These are phyloP conservation scores for Hypoxylon rubiginosum DNA, from an alignment of 2,329 filamentous ascomycete genomes.

Conservation along the genomic window DNA sequence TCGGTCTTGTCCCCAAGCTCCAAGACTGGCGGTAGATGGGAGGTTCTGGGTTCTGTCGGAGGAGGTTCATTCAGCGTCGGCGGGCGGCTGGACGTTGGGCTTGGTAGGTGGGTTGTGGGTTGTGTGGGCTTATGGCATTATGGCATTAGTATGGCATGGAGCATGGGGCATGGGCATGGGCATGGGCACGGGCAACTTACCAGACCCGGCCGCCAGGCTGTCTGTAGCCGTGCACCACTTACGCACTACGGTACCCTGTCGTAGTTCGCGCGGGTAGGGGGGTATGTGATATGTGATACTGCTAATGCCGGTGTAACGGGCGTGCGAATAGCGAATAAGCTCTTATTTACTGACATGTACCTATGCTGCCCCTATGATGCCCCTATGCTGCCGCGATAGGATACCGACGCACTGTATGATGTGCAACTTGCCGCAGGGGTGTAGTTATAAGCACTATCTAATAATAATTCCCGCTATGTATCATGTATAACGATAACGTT, in stretches of 20 bases:
- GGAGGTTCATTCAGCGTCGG: slow-evolving; percentile 40
- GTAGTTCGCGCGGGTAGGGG: slow-evolving; percentile 34
- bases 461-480: slow-evolving; percentile 17
- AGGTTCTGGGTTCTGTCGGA: slow-evolving; percentile 23
- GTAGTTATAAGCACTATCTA: slow-evolving; percentile 19
- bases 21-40: not conserved
- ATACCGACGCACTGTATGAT: slow-evolving; percentile 25
- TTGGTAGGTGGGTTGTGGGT: slow-evolving; percentile 38
- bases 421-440: slow-evolving; percentile 35
- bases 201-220: slow-evolving; percentile 28
- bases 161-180: too few species aligned
- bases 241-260: slow-evolving; percentile 14
- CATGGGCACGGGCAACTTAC: not conserved
- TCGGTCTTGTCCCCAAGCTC: slow-evolving; percentile 1
- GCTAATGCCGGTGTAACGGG: slow-evolving; percentile 22
- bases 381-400: too few species aligned
- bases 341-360: not conserved
- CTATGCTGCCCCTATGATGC: too few species aligned
- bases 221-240: slow-evolving; percentile 24
- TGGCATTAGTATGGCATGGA: too few species aligned
- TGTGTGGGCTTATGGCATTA: slow-evolving; percentile 21
- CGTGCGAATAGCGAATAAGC: slow-evolving; percentile 6
- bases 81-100: slow-evolving; percentile 42
- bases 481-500: not conserved
- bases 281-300: slow-evolving; percentile 5